A percentile compares a stretch with the other conserved stretches of the same genome.
phyloP scores from a whole-genome alignment of 2,329 filamentous ascomycete genomes.

The Colletotrichum tanaceti region DNA sequence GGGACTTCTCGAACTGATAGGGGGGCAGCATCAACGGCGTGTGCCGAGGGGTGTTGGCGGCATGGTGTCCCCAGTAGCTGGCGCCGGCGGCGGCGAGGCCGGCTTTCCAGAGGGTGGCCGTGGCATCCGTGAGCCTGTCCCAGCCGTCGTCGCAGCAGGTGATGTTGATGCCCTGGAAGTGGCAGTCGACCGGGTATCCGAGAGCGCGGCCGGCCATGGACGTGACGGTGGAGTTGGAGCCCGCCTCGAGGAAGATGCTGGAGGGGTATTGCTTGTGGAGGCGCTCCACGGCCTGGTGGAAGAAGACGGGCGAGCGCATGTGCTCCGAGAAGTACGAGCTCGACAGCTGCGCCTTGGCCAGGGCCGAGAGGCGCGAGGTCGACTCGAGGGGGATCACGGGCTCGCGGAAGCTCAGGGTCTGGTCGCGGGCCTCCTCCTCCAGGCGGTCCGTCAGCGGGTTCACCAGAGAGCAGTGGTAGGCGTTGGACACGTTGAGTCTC shows the following conservation, averaged over 20 bases:
- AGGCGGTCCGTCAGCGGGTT: constrained; percentile 49
- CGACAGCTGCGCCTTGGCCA: constrained; percentile 2
- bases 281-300: constrained; percentile 55
- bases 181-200: background rate
- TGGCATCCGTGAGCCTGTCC: constrained; percentile 2
- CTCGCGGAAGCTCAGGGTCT: constrained; percentile 4
- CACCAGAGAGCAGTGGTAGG: constrained; percentile 58
- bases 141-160: background rate
- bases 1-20: constrained; percentile 56
- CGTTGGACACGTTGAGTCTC: constrained; percentile 57
- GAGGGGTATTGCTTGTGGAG: constrained; percentile 47
- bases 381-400: constrained; percentile 9
- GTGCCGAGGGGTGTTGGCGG: constrained; percentile 44
- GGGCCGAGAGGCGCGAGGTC: background rate
- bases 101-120: background rate
- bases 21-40: constrained; percentile 50
- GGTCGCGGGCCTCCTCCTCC: constrained; percentile 43
- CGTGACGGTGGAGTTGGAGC: constrained; percentile 52
- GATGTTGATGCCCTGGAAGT: background rate
- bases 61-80: constrained; percentile 6
- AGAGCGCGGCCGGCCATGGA: constrained; percentile 49
- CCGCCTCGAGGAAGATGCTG: constrained; percentile 56
- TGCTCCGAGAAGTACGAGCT: constrained; percentile 51
- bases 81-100: background rate
- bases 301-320: constrained; percentile 58